Conservation (phyloP, 2,329 filamentous ascomycete species). For the Plenodomus biglobosus region DNA sequence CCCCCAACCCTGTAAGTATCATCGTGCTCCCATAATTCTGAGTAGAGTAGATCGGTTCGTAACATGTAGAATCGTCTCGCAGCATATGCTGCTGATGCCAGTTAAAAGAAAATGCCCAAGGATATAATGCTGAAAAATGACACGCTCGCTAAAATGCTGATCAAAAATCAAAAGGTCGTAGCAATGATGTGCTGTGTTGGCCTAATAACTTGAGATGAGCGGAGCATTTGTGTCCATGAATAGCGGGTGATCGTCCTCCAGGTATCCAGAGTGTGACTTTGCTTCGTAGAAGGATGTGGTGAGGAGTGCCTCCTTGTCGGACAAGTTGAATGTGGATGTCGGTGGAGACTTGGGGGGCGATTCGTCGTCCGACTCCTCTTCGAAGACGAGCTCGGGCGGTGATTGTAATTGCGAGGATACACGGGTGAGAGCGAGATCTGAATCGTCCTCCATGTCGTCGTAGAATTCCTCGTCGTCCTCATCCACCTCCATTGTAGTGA, state of each 20-base stretch:
- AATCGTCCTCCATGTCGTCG: conserved; percentile 51
- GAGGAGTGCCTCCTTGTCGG: conserved; percentile 51
- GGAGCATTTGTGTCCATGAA: conserved; percentile 46
- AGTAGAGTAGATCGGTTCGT: conserved; percentile 26
- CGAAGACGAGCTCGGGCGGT: conserved; percentile 54
- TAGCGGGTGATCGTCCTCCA: conserved; percentile 44
- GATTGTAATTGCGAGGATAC: conserved; percentile 48
- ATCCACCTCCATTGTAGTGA: conserved; percentile 49
- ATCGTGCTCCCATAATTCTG: conserved; percentile 15
- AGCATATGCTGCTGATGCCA: conserved; percentile 7
- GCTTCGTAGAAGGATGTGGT: conserved; percentile 50
- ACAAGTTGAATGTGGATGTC: conserved; percentile 48
- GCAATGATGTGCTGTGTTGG: conserved; percentile 15
- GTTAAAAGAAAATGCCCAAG: conserved; percentile 21
- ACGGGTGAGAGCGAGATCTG: conserved; percentile 51
- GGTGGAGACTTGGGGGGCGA: conserved; percentile 52
- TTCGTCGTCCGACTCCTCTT: conserved; percentile 54
- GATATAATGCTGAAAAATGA: conserved; percentile 39
- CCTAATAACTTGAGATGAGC: conserved; percentile 47
- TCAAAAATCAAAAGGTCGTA: conserved; percentile 40
- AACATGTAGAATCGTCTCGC: conserved; percentile 11
- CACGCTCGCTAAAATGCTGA: conserved; percentile 44
- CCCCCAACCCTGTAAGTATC: conserved; percentile 2
- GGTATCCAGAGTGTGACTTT: conserved; percentile 41
- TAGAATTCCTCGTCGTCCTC: conserved; percentile 50